Evolutionary conservation across 345 rosid species (phyloP).

Genomic region (Atalantia buxifolia): DNA sequence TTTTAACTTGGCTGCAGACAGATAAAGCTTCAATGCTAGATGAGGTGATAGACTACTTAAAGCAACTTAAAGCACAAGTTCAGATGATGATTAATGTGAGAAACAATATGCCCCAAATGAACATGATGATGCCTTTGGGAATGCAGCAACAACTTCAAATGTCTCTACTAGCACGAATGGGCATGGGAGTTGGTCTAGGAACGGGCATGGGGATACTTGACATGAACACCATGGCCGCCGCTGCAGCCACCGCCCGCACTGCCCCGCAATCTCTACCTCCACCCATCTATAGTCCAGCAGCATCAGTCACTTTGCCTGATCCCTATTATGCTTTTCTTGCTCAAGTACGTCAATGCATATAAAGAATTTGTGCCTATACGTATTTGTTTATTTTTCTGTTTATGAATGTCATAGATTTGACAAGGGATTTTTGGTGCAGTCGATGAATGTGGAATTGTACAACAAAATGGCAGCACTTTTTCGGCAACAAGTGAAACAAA

Average conservation of each 20-base stretch:
- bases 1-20: slow-evolving; percentile 27
- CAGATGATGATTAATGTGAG: slow-evolving; percentile 36
- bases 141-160: slow-evolving; percentile 51
- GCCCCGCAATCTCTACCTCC: slow-evolving; percentile 13
- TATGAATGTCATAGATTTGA: neutral
- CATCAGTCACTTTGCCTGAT: slow-evolving; percentile 28
- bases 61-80: slow-evolving; percentile 54
- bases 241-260: neutral
- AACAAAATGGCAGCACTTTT: slow-evolving; percentile 47
- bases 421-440: slow-evolving; percentile 24
- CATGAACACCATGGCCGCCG: slow-evolving; percentile 13
- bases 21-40: slow-evolving; percentile 65
- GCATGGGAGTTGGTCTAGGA: slow-evolving; percentile 32
- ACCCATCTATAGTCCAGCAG: slow-evolving; percentile 16
- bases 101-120: slow-evolving; percentile 44
- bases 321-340: slow-evolving; percentile 52
- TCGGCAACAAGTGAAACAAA: slow-evolving; percentile 45
- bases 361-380: neutral
- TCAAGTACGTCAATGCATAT: slow-evolving; percentile 31
- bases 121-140: slow-evolving; percentile 43
- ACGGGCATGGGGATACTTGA: slow-evolving; percentile 36
- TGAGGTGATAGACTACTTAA: slow-evolving; percentile 57
- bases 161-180: slow-evolving; percentile 52
- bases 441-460: slow-evolving; percentile 49
- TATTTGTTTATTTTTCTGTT: neutral